Evolutionary conservation across 129 eudicot genomes (phyloP), one percentile per base, ranked within the genome.

Genomic region (Chrysanthemum makinoi): DNA sequence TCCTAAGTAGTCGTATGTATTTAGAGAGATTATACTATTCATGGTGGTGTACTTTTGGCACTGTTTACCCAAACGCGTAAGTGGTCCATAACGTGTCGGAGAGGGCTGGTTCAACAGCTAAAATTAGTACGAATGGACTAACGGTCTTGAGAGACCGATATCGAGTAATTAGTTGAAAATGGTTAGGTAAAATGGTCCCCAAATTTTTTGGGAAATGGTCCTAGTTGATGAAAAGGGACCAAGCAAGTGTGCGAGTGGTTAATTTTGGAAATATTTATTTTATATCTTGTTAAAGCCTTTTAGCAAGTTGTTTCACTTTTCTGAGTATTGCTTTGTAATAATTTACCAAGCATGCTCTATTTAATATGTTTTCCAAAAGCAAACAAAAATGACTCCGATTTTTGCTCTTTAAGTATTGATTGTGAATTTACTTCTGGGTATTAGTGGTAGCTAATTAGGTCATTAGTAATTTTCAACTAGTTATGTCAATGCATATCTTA

Each of bases 141-240:
- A 10, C 15, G 63, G 63, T n/a, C 63, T 57, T 57, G n/a, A 58
- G 63, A 58, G 35, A 58, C 33, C 0, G 35, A 58, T 28, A 20
- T 18, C 7, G 6, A 13, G 19, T 18, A 4, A 14, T 56, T 56
- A 8, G n/a, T 20, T 2, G 62, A 35, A 35, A 7, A 35, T 56
- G 4, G 13, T 4, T 55, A 56, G 62, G 61, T 55, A 55, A 17
- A 18, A 18, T 57, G 62, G 62, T 20, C 62, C 62, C 63, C 62
- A 17, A 10, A 57, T 12, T 20, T 20, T 58, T 58, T 9, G 26
- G 11, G 13, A 58, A 58, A 10, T 58, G 63, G 63, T 58, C 30
- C 60, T 2, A 20, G 35, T 19, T 15, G 1, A 28, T 58, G 30
- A 28, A 58, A 20, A 19, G 4, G 62, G 62, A 57, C 62, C 24